Evolutionary conservation across 1,284 basidiomycete species (phyloP), one percentile per base, ranked within the genome.

Genomic region (Cutaneotrichosporon cutaneum): DNA sequence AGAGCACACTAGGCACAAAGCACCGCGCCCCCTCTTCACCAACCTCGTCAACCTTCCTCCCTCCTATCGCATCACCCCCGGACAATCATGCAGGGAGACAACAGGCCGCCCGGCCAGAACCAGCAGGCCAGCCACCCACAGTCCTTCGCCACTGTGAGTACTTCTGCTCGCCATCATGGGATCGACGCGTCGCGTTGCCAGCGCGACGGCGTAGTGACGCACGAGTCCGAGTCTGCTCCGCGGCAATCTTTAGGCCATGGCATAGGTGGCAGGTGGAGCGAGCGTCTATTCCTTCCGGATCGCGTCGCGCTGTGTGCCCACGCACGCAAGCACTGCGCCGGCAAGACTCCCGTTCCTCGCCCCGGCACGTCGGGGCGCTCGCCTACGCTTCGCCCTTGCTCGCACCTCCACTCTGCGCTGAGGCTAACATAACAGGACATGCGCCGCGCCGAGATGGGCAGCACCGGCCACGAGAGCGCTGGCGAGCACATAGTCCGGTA

Each of bases 391-490:
- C 7, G 39, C 4, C 39, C 39, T 5, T 14, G 36, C 36, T 39
- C 36, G 14, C 36, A 39, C 36, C 14, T 16, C n/a, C n/a, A 18
- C 39, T 42, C 39, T 18, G 18, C 39, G 7, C 16, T 6, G 39
- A 30, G 48, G 48, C 48, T 51, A 27, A 51, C 27, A 1, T 32
- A 4, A 27, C n/a, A 51, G 48, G 48, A 51, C 26, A 51, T 51
- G 48, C 24, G 48, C 26, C 48, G 48, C 26, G 48, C 48, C 24
- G 48, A 51, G 48, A 27, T 51, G 26, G 48, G 48, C 26, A 30
- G 26, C 27, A 42, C 39, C 18, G 39, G 39, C 16, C 48, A 51
- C 14, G 26, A 27, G 8, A 30, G 18, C 27, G 4, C 24, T 27
- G 48, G 24, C 48, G 48, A 30, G 27, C 48, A 32, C 27, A 16